Evolutionary conservation across 1,284 basidiomycete genomes (phyloP).

Genomic region (Cutaneotrichosporon sp.): DNA sequence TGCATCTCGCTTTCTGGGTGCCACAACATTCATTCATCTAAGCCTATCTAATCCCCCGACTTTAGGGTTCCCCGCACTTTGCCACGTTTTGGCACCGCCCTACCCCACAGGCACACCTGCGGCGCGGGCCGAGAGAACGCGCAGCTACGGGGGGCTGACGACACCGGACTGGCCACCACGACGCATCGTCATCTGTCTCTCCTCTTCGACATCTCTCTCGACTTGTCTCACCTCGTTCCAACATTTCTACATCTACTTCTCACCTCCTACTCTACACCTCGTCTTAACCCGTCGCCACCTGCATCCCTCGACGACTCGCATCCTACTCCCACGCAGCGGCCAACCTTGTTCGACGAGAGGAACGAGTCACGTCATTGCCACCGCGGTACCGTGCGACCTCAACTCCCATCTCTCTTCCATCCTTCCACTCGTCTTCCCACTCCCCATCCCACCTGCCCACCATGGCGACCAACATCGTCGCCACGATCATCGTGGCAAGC

Average conservation of each 20-base stretch:
- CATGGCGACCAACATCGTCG: slow-evolving; percentile 19
- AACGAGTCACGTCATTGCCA: not conserved
- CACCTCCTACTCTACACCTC: not conserved
- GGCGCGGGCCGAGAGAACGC: not conserved
- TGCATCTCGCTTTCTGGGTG: too few relatives aligned
- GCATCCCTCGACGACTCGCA: not conserved
- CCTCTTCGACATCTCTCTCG: too few relatives aligned
- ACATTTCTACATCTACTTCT: not conserved
- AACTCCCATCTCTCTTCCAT: not conserved
- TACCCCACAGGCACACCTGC: not conserved
- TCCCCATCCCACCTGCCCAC: not conserved
- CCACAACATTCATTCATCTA: too few relatives aligned
- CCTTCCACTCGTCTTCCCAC: not conserved
- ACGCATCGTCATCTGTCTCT: not conserved
- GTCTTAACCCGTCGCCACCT: not conserved
- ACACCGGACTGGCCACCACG: not conserved
- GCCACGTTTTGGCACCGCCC: not conserved
- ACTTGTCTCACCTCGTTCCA: too few relatives aligned
- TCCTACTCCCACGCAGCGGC: not conserved
- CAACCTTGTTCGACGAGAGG: not conserved
- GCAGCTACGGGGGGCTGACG: too few relatives aligned
- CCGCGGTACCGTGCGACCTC: not conserved
- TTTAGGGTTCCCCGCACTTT: not conserved
- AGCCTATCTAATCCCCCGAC: too few relatives aligned
- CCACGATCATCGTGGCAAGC: slow-evolving; percentile 46